Base-by-base conservation (phyloP, 306 rosid species). In the Cicer pinnatifidum region DNA sequence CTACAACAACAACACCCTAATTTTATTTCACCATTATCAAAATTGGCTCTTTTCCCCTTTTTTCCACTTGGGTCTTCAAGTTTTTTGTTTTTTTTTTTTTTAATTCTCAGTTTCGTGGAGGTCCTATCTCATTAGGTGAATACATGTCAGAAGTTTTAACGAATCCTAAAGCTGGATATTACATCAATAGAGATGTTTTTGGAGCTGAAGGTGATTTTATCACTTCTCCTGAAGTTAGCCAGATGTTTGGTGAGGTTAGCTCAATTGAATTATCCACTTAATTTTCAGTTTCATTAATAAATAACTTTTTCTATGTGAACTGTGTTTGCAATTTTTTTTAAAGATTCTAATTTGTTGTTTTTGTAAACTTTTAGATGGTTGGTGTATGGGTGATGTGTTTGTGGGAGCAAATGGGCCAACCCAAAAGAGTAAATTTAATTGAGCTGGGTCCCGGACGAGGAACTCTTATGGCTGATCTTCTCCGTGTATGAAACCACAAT, bases 321-420 rank as follows among this genome's bases (percentile, higher is more conserved):
- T 47, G 41, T 46, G 44, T 11, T 20, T 61, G 13, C 12, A 9
- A 23, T 67, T 46, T 75, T 64, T 59, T 19, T 62, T 40, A 77
- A 44, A 19, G 68, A 67, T 63, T 71, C 54, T 82, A 23, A 67
- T 67, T 20, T 60, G 52, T 69, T 72, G 62, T 73, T 67, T 50
- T n/a, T 84, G 68, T 71, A 9, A 73, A 68, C 17, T 66, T 28
- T 28, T 73, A 94, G 97, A 89, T 94, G 93, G 73, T 91, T 79
- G 97, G 97, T 75, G 93, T 94, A 15, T 94, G 99, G 99, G 96
- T 88, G 74, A 86, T 94, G 95, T 91, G 93, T 81, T 69, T 94
- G 6, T 94, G 99, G 99, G 93, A 94, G 93, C 99, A 94, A 90
- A 89, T 94, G 99, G 99, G 95, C 17, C 96, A 82, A 69, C 99